phyloP scores from a whole-genome alignment of 257 asterid genomes.

The Solanum pinnatisectum region DNA sequence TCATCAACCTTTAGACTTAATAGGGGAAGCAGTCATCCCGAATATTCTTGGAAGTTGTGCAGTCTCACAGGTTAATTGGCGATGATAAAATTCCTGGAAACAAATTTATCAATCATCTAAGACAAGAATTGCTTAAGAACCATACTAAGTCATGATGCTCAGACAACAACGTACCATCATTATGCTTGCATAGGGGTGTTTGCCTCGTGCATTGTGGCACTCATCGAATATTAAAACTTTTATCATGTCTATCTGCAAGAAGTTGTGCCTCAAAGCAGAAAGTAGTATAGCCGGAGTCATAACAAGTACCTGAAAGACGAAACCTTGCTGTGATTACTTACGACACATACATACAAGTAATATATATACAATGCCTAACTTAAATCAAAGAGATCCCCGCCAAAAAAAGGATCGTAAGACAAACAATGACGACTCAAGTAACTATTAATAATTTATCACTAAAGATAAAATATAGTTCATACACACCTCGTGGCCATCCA shows the following conservation, averaged over 20 bases:
- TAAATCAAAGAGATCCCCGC: not conserved
- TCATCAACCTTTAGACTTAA: constrained; percentile 67
- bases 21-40: constrained; percentile 96
- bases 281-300: constrained; percentile 83
- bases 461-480: not conserved
- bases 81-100: constrained; percentile 66
- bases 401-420: not conserved
- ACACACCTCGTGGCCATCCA: constrained; percentile 49
- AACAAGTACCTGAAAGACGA: constrained; percentile 66
- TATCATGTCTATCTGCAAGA: constrained; percentile 40
- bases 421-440: not conserved
- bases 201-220: constrained; percentile 79
- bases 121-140: not conserved
- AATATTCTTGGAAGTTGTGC: constrained; percentile 61
- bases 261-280: constrained; percentile 59
- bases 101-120: not conserved
- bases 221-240: constrained; percentile 79
- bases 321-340: not conserved
- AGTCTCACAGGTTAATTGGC: constrained; percentile 9
- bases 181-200: constrained; percentile 50
- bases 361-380: not conserved
- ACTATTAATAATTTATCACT: not conserved
- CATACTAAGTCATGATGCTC: not conserved
- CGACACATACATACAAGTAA: not conserved
- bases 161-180: constrained; percentile 48